phyloP scores from a whole-genome alignment of 306 rosid genomes.

The Ceratonia siliqua region DNA sequence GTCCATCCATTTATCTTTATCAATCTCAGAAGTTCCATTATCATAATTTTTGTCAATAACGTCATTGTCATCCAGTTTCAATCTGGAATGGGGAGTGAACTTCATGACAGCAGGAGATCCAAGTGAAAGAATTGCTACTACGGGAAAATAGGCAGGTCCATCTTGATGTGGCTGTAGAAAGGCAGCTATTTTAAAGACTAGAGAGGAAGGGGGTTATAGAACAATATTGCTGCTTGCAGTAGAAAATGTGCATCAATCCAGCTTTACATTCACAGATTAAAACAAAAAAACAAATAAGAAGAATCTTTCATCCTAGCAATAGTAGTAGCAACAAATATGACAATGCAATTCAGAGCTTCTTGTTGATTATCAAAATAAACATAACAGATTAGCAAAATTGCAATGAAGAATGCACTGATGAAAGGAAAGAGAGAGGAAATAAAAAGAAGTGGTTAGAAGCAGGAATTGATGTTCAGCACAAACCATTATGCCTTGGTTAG shows the following conservation, averaged over 20 bases:
- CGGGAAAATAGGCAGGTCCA: slow-evolving; percentile 92
- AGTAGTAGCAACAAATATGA: background rate
- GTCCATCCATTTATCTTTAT: slow-evolving; percentile 43
- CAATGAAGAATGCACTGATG: background rate
- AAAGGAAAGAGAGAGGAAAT: background rate
- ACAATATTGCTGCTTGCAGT: background rate
- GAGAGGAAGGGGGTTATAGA: background rate
- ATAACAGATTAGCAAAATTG: background rate
- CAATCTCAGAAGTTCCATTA: slow-evolving; percentile 37
- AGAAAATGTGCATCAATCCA: background rate
- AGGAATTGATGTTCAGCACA: slow-evolving; percentile 31
- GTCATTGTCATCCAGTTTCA: slow-evolving; percentile 42
- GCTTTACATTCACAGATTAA: background rate
- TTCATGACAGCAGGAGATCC: slow-evolving; percentile 87
- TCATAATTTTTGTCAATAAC: slow-evolving; percentile 36
- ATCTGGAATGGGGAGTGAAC: slow-evolving; percentile 83
- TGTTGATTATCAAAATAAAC: background rate
- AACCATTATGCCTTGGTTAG: slow-evolving; percentile 91
- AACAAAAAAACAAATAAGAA: too few relatives aligned
- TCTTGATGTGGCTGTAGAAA: slow-evolving; percentile 84
- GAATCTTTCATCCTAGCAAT: background rate
- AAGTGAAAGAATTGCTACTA: slow-evolving; percentile 84
- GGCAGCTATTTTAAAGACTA: slow-evolving; percentile 12
- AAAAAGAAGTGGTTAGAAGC: slow-evolving; percentile 29
- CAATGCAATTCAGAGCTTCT: slow-evolving; percentile 9